Conservation (phyloP, 257 asterid genomes). For the Solanum megistacrolobum region DNA sequence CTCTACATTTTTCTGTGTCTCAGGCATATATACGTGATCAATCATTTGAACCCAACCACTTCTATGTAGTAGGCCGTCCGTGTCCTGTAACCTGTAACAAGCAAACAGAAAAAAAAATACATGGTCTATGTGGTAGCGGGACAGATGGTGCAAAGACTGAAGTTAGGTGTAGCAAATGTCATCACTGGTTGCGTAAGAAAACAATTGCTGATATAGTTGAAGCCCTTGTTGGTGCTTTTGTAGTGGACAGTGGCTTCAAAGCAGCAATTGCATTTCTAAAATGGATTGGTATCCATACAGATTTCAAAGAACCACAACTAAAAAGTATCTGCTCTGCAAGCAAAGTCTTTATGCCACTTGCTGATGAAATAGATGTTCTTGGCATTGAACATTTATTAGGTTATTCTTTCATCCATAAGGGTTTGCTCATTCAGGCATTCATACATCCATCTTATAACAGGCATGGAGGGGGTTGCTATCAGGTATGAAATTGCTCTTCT, state of each 20-base stretch:
- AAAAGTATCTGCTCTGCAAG: conserved; percentile 49
- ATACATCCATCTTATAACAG: conserved; percentile 83
- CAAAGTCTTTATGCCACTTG: conserved; percentile 44
- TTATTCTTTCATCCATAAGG: conserved; percentile 57
- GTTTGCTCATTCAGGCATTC: conserved; percentile 91
- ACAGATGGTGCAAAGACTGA: conserved; percentile 24
- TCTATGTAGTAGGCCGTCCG: conserved; percentile 67
- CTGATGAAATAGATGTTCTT: conserved; percentile 38
- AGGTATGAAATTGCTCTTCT: conserved; percentile 33
- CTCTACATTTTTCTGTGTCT: not conserved
- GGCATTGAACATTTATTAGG: conserved; percentile 49
- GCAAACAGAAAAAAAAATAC: conserved; percentile 47
- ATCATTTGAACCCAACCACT: conserved; percentile 59
- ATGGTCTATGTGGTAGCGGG: conserved; percentile 25
- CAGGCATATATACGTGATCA: conserved; percentile 93
- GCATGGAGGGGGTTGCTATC: conserved; percentile 86
- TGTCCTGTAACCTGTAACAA: conserved; percentile 57
- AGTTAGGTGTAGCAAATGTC: conserved; percentile 73
- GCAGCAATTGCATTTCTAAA: conserved; percentile 81
- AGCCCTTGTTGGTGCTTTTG: conserved; percentile 87
- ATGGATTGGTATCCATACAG: conserved; percentile 77
- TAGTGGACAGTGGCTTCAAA: conserved; percentile 83
- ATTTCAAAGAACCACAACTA: conserved; percentile 35
- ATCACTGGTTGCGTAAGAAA: conserved; percentile 83
- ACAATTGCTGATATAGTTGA: conserved; percentile 88